Conservation (phyloP, 495 filamentous ascomycete species). For the Niebla homalea region DNA sequence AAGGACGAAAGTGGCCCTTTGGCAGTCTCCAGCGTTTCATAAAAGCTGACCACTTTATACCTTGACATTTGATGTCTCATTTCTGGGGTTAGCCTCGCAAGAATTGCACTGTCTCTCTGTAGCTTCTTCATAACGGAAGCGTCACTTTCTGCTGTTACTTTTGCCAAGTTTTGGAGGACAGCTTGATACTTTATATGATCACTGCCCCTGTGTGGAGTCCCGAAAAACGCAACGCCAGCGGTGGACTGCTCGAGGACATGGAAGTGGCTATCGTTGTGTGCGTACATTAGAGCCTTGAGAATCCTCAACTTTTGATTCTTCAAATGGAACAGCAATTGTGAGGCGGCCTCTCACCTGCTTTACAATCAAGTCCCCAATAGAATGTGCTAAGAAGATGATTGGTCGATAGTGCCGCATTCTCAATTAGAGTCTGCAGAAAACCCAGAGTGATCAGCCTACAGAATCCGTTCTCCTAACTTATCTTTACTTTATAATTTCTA, state of each 20-base stretch:
- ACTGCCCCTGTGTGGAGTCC: neutral
- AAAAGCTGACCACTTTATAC: too few relatives aligned
- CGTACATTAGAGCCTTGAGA: neutral
- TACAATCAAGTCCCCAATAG: neutral
- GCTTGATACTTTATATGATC: too few relatives aligned
- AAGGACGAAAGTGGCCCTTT: too few relatives aligned
- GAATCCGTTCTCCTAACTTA: too few relatives aligned
- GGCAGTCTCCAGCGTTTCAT: too few relatives aligned
- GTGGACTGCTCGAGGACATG: neutral
- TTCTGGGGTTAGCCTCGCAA: neutral
- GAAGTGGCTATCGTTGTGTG: neutral
- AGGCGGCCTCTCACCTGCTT: neutral
- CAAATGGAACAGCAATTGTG: neutral
- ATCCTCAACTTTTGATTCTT: neutral
- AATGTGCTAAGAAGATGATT: neutral
- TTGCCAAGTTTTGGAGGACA: neutral
- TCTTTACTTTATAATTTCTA: too few relatives aligned
- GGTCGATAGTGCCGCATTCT: too few relatives aligned
- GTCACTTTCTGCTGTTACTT: neutral
- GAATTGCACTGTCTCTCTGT: neutral
- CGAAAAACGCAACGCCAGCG: neutral
- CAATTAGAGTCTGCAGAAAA: too few relatives aligned
- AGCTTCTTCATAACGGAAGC: neutral
- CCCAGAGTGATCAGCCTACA: too few relatives aligned
- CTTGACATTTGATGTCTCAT: neutral